phyloP scores from a whole-genome alignment of 164 flowering plant species.

The Chloranthus sessilifolius region DNA sequence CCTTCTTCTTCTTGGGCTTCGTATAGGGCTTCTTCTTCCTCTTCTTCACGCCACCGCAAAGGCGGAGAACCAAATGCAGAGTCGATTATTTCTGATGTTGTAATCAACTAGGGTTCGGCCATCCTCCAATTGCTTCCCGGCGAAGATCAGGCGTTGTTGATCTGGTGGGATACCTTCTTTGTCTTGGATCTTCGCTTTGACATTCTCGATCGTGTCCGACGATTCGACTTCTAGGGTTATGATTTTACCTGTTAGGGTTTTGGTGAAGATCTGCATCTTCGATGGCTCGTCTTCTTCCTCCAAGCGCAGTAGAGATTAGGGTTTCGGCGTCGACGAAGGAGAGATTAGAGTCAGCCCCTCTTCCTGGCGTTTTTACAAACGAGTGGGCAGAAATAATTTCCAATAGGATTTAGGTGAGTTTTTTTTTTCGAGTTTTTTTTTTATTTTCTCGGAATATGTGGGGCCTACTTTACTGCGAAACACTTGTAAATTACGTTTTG shows the following conservation, averaged over 20 bases:
- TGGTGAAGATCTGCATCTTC: constrained; percentile 79
- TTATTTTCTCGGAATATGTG: no score
- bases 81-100: constrained; percentile 59
- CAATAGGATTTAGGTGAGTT: no score
- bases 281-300: no score
- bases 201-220: constrained; percentile 60
- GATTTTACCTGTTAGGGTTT: constrained; percentile 67
- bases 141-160: constrained; percentile 60
- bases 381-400: no score
- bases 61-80: constrained; percentile 24
- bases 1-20: constrained; percentile 66
- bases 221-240: constrained; percentile 61
- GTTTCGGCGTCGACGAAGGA: no score
- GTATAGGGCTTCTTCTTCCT: constrained; percentile 75
- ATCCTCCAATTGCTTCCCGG: constrained; percentile 64
- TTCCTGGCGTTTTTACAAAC: no score
- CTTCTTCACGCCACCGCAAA: constrained; percentile 39
- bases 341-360: no score
- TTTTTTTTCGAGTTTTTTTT: no score
- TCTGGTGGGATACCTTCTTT: constrained; percentile 64
- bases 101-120: constrained; percentile 58
- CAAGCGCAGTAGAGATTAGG: no score
- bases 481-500: no score
- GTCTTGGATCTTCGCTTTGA: constrained; percentile 62
- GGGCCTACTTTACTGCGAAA: no score